Conservation (phyloP, 352 stramenopile genomes). For the Globisporangium nunn region DNA sequence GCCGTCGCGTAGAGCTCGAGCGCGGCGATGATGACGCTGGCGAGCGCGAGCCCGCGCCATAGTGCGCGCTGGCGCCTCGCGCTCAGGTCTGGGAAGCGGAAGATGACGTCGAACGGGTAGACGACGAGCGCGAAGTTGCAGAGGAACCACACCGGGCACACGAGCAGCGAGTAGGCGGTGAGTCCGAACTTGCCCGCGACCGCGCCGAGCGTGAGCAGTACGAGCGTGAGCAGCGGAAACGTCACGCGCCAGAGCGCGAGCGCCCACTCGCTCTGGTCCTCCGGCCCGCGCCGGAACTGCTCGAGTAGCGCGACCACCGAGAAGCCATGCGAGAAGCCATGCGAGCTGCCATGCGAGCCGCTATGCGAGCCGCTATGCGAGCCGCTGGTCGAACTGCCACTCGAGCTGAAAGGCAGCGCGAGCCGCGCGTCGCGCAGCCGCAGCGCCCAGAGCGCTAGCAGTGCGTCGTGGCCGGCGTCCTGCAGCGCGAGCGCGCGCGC, state of each 20-base stretch:
- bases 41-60: conserved; percentile 41
- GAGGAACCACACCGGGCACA: conserved; percentile 74
- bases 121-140: conserved; percentile 63
- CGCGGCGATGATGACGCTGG: conserved; percentile 40
- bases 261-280: conserved; percentile 80
- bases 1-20: conserved; percentile 70
- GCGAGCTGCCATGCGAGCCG: background rate
- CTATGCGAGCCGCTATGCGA: background rate
- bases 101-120: conserved; percentile 73
- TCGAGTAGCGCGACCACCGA: conserved; percentile 53
- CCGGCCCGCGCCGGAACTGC: conserved; percentile 59
- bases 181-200: conserved; percentile 60
- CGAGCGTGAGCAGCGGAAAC: conserved; percentile 73
- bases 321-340: background rate
- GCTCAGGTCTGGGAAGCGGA: conserved; percentile 47
- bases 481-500: conserved; percentile 8
- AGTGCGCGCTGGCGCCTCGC: conserved; percentile 22
- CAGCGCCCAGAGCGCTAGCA: conserved; percentile 10
- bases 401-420: background rate
- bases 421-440: conserved; percentile 8
- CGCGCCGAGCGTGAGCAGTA: conserved; percentile 60
- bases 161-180: conserved; percentile 56
- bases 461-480: conserved; percentile 11
- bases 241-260: conserved; percentile 73
- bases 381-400: background rate